phyloP scores from a whole-genome alignment of 192 early-diverging fungal species.

The Coemansia sp. region DNA sequence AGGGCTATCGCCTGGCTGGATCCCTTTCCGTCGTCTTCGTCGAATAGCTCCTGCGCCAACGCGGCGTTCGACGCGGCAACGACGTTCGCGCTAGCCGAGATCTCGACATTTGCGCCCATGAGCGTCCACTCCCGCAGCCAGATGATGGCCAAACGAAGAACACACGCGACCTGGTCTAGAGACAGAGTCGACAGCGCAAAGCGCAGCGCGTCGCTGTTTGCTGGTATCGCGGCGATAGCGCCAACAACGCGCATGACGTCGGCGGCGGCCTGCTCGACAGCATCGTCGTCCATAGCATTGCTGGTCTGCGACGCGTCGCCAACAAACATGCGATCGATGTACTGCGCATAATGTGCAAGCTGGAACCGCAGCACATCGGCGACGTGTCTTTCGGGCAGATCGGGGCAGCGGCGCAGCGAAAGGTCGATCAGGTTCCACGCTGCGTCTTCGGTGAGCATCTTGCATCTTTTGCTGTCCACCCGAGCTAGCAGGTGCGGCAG shows the following conservation, averaged over 20 bases:
- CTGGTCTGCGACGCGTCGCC: neutral
- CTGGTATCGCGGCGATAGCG: constrained; percentile 23
- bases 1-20: neutral
- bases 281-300: neutral
- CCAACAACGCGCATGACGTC: constrained; percentile 34
- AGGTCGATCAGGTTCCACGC: constrained; percentile 42
- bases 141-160: constrained; percentile 34
- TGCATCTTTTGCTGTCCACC: constrained; percentile 22
- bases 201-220: constrained; percentile 36
- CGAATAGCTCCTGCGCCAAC: neutral
- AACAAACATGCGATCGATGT: constrained; percentile 35
- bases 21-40: constrained; percentile 1
- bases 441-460: constrained; percentile 19
- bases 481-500: constrained; percentile 47
- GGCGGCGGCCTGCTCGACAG: neutral
- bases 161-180: constrained; percentile 34
- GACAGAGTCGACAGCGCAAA: constrained; percentile 37
- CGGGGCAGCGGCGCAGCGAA: constrained; percentile 41
- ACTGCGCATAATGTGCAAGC: constrained; percentile 24
- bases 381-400: constrained; percentile 45
- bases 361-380: constrained; percentile 42
- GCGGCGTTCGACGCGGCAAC: constrained; percentile 18
- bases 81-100: constrained; percentile 40
- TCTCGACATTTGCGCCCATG: constrained; percentile 43
- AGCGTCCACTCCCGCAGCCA: constrained; percentile 41